Base-by-base conservation (phyloP, 2,329 filamentous ascomycete species). In the Beauveria australis region DNA sequence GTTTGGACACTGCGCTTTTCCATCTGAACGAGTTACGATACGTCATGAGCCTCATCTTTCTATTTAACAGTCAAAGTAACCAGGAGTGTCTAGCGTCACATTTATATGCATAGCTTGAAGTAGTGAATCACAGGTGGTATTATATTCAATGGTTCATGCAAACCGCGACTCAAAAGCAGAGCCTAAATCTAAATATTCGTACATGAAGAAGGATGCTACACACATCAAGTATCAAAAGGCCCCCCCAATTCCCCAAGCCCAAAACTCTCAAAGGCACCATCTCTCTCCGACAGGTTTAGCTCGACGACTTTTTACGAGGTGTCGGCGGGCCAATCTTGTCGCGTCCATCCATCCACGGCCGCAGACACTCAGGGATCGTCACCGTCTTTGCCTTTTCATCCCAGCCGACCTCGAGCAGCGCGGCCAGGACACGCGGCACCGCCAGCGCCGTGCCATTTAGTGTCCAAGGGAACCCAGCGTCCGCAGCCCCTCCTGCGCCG, bases 381-480 rank as follows among this genome's bases (percentile, higher is more conserved):
- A 97, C 89, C 1, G 81, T 82, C 67, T 79, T 79, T 22, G 79
- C 80, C 26, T 78, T 70, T 68, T 92, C 88, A 68, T 94, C 84
- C 89, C 92, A 99, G 1, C 91, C 89, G 68, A 92, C 91, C 78
- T 99, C 94, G 65, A 99, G 71, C 55, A 99, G 80, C 6, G 92
- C 92, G 26, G 94, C 92, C 62, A 99, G 72, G 14, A 99, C 89
- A 57, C 94, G 82, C 3, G 94, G 94, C 43, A 97, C 88, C 1
- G 94, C 94, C 68, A 97, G 79, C 0, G 93, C 94, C 1, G 94
- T 99, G 0, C 93, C 95, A 71, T 99, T 99, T 43, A 96, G 81
- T 0, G 94, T 99, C 76, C 90, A 91, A 16, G 92, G 91, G 72
- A 91, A 97, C 81, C 79, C 46, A 88, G 75, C 69, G 81, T 84